phyloP scores from a whole-genome alignment of 768 basidiomycete species.

The Leccinum subgranulosum region DNA sequence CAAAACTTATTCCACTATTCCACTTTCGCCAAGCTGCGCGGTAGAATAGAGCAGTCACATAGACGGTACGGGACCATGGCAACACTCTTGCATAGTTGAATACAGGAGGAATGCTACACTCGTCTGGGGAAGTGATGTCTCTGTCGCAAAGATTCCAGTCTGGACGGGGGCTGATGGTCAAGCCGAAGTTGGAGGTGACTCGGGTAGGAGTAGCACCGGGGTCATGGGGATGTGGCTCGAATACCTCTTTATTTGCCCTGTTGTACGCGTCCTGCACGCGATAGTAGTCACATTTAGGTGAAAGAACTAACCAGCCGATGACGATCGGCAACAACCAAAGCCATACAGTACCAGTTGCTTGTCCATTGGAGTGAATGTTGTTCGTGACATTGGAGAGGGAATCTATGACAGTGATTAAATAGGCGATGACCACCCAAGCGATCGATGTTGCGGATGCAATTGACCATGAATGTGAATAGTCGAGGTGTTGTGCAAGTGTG shows the following conservation, averaged over 20 bases:
- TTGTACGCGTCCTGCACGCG: constrained; percentile 20
- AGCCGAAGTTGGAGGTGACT: neutral
- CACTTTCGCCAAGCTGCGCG: constrained; percentile 1
- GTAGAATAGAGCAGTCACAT: constrained; percentile 6
- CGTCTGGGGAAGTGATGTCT: neutral
- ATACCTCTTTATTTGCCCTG: constrained; percentile 1
- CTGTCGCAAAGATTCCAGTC: neutral
- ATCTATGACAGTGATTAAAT: too few relatives aligned
- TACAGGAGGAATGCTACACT: neutral
- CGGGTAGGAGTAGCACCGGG: neutral
- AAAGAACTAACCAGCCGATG: neutral
- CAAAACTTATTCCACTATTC: neutral
- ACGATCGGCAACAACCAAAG: constrained; percentile 31
- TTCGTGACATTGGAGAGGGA: constrained; percentile 12
- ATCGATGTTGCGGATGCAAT: too few relatives aligned
- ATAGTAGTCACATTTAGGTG: neutral
- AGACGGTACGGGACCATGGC: neutral
- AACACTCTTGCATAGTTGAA: neutral
- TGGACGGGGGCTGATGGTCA: neutral
- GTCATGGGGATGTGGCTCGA: neutral
- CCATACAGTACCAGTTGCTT: constrained; percentile 38
- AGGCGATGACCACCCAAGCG: too few relatives aligned
- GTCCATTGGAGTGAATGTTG: constrained; percentile 31
- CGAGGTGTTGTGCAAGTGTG: too few relatives aligned
- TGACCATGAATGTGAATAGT: too few relatives aligned